phyloP scores from a whole-genome alignment of 306 rosid genomes.

The Arachis stenosperma region DNA sequence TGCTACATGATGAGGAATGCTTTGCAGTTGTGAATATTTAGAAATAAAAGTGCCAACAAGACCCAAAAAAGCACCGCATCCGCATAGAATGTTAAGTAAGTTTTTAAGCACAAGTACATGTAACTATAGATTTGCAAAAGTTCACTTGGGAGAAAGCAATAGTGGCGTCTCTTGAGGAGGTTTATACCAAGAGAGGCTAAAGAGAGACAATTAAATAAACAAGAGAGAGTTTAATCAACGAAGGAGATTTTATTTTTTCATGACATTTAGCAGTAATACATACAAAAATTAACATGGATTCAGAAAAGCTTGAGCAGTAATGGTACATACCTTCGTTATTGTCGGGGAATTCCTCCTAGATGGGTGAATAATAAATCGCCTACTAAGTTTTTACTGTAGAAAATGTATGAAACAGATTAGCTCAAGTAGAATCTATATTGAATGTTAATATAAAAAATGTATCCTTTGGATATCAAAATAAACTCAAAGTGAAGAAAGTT shows the following conservation, averaged over 20 bases:
- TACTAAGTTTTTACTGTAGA: slow-evolving; percentile 94
- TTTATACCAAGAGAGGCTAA: slow-evolving; percentile 13
- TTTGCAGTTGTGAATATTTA: not conserved
- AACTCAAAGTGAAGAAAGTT: slow-evolving; percentile 39
- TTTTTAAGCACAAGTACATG: not conserved
- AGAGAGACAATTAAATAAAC: slow-evolving; percentile 9
- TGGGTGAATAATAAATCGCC: slow-evolving; percentile 70
- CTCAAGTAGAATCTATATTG: slow-evolving; percentile 35
- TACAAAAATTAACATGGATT: not conserved
- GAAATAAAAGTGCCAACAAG: slow-evolving; percentile 3
- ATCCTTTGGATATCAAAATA: slow-evolving; percentile 14
- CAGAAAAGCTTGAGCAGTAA: slow-evolving; percentile 25
- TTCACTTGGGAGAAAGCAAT: not conserved
- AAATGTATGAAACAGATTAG: slow-evolving; percentile 63
- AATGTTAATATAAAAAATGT: not conserved
- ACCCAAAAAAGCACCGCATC: not conserved
- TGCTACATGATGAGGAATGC: not conserved
- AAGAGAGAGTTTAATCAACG: slow-evolving; percentile 1
- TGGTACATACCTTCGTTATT: slow-evolving; percentile 72
- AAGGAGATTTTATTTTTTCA: slow-evolving; percentile 7
- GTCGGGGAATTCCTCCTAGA: slow-evolving; percentile 96
- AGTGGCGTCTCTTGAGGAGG: not conserved
- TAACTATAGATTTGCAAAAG: not conserved
- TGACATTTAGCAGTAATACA: slow-evolving; percentile 1
- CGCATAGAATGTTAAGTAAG: not conserved